Conservation (phyloP, 2,329 filamentous ascomycete species). For the Periconia sp. region DNA sequence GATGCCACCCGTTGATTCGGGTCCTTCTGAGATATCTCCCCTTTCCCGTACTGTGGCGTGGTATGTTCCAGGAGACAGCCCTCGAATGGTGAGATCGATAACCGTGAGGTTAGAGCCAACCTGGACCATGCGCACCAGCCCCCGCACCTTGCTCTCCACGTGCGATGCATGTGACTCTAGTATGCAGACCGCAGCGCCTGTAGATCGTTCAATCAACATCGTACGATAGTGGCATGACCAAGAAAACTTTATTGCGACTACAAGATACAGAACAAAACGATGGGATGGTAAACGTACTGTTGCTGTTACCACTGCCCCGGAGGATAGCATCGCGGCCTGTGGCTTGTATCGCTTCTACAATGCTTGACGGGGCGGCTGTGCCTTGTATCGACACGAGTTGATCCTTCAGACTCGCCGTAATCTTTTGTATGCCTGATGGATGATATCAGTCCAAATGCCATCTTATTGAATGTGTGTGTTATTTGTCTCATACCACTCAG, state of each 20-base stretch:
- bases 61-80: conserved; percentile 79
- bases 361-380: conserved; percentile 85
- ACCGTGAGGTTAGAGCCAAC: conserved; percentile 77
- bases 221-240: conserved; percentile 5
- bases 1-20: conserved; percentile 77
- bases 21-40: conserved; percentile 83
- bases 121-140: conserved; percentile 91
- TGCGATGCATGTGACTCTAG: conserved; percentile 76
- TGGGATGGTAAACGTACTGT: conserved; percentile 62
- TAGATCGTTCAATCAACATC: conserved; percentile 14
- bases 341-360: conserved; percentile 83
- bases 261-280: conserved; percentile 1
- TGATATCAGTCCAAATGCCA: conserved; percentile 9
- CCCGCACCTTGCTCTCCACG: conserved; percentile 71
- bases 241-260: conserved; percentile 15
- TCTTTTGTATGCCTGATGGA: conserved; percentile 72
- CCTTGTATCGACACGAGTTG: conserved; percentile 85
- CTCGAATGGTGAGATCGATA: conserved; percentile 83
- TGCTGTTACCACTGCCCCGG: conserved; percentile 80
- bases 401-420: conserved; percentile 78
- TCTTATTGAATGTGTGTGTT: not conserved
- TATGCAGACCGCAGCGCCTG: conserved; percentile 87
- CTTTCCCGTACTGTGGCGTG: conserved; percentile 81
- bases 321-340: conserved; percentile 94
- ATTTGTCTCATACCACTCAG: conserved; percentile 59